A percentile compares a stretch with the other conserved stretches of the same genome.
phyloP scores from a whole-genome alignment of 1,284 basidiomycete species.

The Fomitopsis betulina region DNA sequence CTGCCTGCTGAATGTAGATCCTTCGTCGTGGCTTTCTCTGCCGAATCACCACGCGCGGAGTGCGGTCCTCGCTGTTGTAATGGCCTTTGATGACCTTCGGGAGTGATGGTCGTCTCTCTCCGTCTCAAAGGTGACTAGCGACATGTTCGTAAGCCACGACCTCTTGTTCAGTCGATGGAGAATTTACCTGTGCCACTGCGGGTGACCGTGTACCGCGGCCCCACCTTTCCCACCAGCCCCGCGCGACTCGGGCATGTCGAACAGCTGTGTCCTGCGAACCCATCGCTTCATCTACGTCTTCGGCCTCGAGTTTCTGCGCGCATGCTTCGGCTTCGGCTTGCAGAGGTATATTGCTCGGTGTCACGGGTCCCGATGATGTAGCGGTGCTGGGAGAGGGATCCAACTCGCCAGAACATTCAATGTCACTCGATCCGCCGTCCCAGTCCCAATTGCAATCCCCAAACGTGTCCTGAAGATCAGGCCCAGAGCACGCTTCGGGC shows the following conservation, averaged over 20 bases:
- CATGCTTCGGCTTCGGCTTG: conserved; percentile 9
- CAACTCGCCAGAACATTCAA: conserved; percentile 32
- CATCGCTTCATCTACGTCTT: conserved; percentile 18
- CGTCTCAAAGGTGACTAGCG: conserved; percentile 30
- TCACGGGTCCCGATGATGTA: conserved; percentile 27
- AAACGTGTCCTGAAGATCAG: conserved; percentile 45
- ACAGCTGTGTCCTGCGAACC: conserved; percentile 17
- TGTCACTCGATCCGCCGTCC: conserved; percentile 44
- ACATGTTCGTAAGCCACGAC: not conserved
- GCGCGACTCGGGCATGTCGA: conserved; percentile 42
- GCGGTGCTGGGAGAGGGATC: conserved; percentile 29
- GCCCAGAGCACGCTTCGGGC: conserved; percentile 24
- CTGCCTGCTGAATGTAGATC: conserved; percentile 23
- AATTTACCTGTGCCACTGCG: conserved; percentile 20
- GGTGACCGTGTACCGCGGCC: conserved; percentile 22
- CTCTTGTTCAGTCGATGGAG: conserved; percentile 9
- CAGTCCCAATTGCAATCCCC: conserved; percentile 26
- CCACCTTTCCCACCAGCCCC: conserved; percentile 61
- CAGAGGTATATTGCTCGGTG: conserved; percentile 23
- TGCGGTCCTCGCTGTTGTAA: conserved; percentile 14
- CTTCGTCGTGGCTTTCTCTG: conserved; percentile 13
- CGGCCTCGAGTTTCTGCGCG: conserved; percentile 12
- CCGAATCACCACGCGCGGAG: conserved; percentile 17
- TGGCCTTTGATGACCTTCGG: conserved; percentile 33
- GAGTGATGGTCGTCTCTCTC: conserved; percentile 44